These are phyloP conservation scores for Apiospora malaysiana DNA, from an alignment of 2,329 filamentous ascomycete genomes.

Conservation along the genomic window DNA sequence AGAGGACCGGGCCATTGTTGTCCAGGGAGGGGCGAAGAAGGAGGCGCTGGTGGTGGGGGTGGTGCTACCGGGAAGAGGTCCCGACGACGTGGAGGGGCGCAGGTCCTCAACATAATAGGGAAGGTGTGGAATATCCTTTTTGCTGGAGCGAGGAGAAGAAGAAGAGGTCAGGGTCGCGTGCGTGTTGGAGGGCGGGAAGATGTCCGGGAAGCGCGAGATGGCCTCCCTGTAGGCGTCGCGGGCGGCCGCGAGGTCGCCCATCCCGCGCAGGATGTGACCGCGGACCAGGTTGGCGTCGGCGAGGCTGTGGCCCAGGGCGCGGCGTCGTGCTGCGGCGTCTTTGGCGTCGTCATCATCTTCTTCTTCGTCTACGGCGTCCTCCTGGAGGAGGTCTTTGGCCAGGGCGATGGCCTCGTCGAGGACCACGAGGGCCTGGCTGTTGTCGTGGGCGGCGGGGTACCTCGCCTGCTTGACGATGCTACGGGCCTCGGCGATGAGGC, in stretches of 20 bases:
- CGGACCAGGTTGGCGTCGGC: background rate
- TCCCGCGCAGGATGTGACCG: constrained; percentile 6
- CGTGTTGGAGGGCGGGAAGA: background rate
- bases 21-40: too few relatives aligned
- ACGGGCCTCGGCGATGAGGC: background rate
- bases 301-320: background rate
- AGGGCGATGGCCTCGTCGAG: background rate
- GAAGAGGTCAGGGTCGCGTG: background rate
- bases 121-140: background rate
- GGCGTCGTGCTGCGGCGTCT: background rate
- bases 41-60: too few relatives aligned
- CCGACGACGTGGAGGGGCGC: background rate
- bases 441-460: background rate
- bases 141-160: background rate
- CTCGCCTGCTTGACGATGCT: background rate
- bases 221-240: constrained; percentile 14
- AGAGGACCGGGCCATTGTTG: too few relatives aligned
- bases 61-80: too few relatives aligned
- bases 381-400: background rate
- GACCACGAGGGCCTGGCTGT: background rate
- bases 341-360: background rate
- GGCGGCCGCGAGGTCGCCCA: background rate
- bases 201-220: background rate
- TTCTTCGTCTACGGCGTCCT: background rate
- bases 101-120: too few relatives aligned